Percentiles rank a stretch among this genome's conserved stretches.
Conservation (phyloP, 371 early-diverging fungal genomes). For the Mucor indicus region DNA sequence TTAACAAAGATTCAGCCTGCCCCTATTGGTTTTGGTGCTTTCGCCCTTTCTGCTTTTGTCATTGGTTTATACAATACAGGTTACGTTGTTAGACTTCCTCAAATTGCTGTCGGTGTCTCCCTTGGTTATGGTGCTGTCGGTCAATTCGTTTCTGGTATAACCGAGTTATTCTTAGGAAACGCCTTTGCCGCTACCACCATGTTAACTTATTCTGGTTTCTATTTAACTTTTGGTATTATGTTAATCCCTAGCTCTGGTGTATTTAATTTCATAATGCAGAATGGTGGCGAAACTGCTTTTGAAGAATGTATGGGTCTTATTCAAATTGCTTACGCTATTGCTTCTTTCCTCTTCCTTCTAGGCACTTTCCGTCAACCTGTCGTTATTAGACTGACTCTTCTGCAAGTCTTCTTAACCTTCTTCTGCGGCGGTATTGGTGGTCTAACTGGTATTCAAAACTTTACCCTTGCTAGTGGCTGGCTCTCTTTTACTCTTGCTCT, state of each 20-base stretch:
- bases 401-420: slow-evolving; percentile 38
- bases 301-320: slow-evolving; percentile 29
- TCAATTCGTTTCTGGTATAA: slow-evolving; percentile 35
- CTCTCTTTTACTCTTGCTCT: slow-evolving; percentile 29
- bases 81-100: slow-evolving; percentile 24
- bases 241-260: slow-evolving; percentile 34
- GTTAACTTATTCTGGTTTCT: slow-evolving; percentile 38
- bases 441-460: slow-evolving; percentile 9
- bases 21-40: slow-evolving; percentile 39
- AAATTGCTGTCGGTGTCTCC: slow-evolving; percentile 33
- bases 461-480: slow-evolving; percentile 33
- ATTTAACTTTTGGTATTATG: slow-evolving; percentile 39
- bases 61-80: slow-evolving; percentile 35
- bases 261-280: slow-evolving; percentile 14
- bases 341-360: slow-evolving; percentile 32
- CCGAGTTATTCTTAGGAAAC: slow-evolving; percentile 29
- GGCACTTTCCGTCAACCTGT: slow-evolving; percentile 37
- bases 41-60: slow-evolving; percentile 32
- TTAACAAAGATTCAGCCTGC: slow-evolving; percentile 22
- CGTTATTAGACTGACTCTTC: slow-evolving; percentile 26
- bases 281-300: slow-evolving; percentile 21
- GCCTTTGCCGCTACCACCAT: slow-evolving; percentile 40
- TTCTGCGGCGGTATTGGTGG: slow-evolving; percentile 32
- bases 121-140: slow-evolving; percentile 39
- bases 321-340: slow-evolving; percentile 32